Evolutionary conservation across 208 protist genomes (phyloP), one percentile per base, ranked within the genome.

Genomic region (Leishmania martiniquensis): DNA sequence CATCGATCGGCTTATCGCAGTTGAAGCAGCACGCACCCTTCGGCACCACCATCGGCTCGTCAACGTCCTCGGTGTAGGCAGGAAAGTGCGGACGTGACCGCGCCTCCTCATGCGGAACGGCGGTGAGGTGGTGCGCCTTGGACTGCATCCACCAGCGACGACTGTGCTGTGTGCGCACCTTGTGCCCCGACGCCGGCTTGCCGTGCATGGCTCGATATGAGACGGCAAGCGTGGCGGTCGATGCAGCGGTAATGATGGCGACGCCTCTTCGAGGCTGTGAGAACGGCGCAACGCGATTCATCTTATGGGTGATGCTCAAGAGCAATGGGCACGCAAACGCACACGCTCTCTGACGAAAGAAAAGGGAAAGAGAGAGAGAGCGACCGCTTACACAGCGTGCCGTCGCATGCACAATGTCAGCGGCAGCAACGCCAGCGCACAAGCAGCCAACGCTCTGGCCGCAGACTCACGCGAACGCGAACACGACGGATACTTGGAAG

Each of bases 81-180:
- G 94, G 94, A 75, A 96, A 96, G 81, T 96, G 92, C 25, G 94
- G 94, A 0, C 91, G 81, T 12, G 88, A 94, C 63, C 75, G 81
- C 32, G 88, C 86, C 83, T 97, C 94, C 49, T 95, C 91, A 81
- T 95, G 94, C 1, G 90, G 90, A 55, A 90, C 82, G 54, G 94
- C 91, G 12, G 92, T 89, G 63, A 97, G 87, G 76, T 95, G 92
- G 55, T 87, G 87, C n/a, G 94, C 90, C 88, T 97, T 97, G 51
- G 92, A 94, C 83, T 97, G 92, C 81, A 90, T 87, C 90, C 90
- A 97, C 92, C 94, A 97, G 12, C 90, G 94, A 1, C 87, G 83
- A 71, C 88, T 95, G 87, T 97, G 94, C 72, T 97, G 92, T 5
- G 92, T 96, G 80, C 94, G 92, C 25, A 96, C 91, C 76, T 97